Percentiles rank a stretch among this genome's conserved stretches.
Conservation (phyloP, 2,329 filamentous ascomycete species). For the Fusarium euwallaceae region DNA sequence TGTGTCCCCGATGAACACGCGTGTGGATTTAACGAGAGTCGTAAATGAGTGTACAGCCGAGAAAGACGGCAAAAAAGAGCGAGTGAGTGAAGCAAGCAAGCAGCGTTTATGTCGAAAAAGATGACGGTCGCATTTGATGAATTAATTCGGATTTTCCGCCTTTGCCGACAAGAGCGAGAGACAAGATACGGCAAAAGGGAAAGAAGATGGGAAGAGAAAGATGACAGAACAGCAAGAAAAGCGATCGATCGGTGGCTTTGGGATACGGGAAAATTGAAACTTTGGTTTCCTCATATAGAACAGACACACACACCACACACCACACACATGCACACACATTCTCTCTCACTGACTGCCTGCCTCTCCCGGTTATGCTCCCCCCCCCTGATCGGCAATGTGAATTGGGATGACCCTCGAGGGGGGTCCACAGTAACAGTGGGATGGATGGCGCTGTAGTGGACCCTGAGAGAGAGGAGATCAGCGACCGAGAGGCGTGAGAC, state of each 20-base stretch:
- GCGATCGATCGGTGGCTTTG: not conserved
- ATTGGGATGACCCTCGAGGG: slow-evolving; percentile 10
- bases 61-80: not conserved
- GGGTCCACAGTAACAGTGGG: slow-evolving; percentile 3
- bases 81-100: not conserved
- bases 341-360: not conserved
- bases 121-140: not conserved
- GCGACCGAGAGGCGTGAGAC: not conserved
- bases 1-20: not conserved
- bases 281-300: slow-evolving; percentile 9
- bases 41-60: slow-evolving; percentile 10
- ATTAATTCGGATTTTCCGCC: slow-evolving; percentile 1
- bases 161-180: slow-evolving; percentile 2
- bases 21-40: not conserved
- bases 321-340: not conserved
- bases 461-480: not conserved
- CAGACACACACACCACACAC: not conserved
- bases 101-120: not conserved
- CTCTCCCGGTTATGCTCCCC: not conserved
- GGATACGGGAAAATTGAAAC: slow-evolving; percentile 3
- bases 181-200: not conserved
- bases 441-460: slow-evolving; percentile 1
- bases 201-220: not conserved
- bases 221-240: not conserved
- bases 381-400: slow-evolving; percentile 13